These are phyloP conservation scores for Candida cerambycidarum DNA, from an alignment of 805 yeast species.

Conservation along the genomic window DNA sequence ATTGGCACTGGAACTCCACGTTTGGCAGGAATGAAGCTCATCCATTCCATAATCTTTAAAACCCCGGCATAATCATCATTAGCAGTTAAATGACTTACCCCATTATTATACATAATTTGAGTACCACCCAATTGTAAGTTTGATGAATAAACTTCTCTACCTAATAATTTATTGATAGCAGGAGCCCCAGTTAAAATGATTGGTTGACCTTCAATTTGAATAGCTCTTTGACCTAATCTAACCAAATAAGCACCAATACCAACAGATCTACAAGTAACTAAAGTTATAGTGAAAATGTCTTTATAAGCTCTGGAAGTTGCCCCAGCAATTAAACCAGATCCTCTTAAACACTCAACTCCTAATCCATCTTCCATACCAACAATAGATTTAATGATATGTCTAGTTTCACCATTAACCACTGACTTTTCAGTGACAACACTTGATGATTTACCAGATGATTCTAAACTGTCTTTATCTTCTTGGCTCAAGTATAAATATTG, in stretches of 20 bases:
- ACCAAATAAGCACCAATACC: conserved; percentile 99
- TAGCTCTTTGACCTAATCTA: conserved; percentile 97
- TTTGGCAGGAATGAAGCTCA: conserved; percentile 90
- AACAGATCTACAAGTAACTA: conserved; percentile 99
- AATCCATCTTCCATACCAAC: conserved; percentile 94
- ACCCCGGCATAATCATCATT: conserved; percentile 95
- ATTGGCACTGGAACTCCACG: conserved; percentile 90
- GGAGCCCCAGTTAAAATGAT: conserved; percentile 99
- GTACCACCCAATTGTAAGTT: conserved; percentile 99
- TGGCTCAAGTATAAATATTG: conserved; percentile 78
- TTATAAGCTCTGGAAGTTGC: conserved; percentile 97
- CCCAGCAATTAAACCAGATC: conserved; percentile 98
- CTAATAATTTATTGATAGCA: conserved; percentile 93
- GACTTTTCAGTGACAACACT: conserved; percentile 72
- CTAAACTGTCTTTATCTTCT: conserved; percentile 58
- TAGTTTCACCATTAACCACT: conserved; percentile 82
- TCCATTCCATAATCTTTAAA: conserved; percentile 91
- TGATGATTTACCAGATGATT: conserved; percentile 57
- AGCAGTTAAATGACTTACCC: conserved; percentile 98
- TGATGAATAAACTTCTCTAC: conserved; percentile 95
- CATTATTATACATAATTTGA: conserved; percentile 96
- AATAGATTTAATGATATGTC: conserved; percentile 78
- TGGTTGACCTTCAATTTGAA: conserved; percentile 98
- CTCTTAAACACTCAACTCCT: conserved; percentile 98
- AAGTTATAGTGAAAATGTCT: conserved; percentile 95